A percentile compares a stretch with the other conserved stretches of the same genome.
Conservation (phyloP, 2,329 filamentous ascomycete species). For the Botrytis pseudocinerea region DNA sequence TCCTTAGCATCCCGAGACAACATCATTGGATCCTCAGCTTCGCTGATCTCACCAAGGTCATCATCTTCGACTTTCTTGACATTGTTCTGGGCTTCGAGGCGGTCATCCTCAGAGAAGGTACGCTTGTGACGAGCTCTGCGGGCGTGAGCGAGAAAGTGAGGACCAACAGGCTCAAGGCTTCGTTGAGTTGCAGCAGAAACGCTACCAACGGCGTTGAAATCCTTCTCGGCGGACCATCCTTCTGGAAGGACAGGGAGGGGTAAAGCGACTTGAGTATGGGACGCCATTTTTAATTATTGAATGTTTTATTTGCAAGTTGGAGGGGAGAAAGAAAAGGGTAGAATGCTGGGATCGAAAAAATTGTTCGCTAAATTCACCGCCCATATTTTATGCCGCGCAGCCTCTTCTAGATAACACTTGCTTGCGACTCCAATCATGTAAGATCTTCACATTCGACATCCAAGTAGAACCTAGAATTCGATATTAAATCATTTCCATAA, state of each 20-base stretch:
- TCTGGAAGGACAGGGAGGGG: conserved; percentile 74
- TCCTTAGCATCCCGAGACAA: conserved; percentile 94
- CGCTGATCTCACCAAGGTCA: conserved; percentile 87
- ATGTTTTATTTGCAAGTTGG: not conserved
- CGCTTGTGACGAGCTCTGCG: conserved; percentile 94
- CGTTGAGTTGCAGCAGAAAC: conserved; percentile 78
- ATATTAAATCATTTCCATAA: not conserved
- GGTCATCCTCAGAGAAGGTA: conserved; percentile 97
- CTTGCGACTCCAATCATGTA: not conserved
- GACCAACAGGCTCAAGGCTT: conserved; percentile 92
- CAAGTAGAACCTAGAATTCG: not conserved
- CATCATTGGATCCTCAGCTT: conserved; percentile 90
- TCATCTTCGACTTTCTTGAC: conserved; percentile 95
- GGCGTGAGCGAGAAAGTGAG: conserved; percentile 96
- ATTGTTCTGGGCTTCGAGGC: conserved; percentile 91
- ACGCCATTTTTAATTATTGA: conserved; percentile 31
- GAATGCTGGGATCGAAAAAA: conserved; percentile 16
- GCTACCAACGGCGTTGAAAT: conserved; percentile 81
- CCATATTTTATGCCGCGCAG: conserved; percentile 1
- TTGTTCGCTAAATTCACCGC: conserved; percentile 17
- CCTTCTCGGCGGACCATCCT: conserved; percentile 84
- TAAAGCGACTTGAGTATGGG: conserved; percentile 49
- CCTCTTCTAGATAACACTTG: not conserved
- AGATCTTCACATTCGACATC: not conserved
- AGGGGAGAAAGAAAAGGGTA: conserved; percentile 21